These are phyloP conservation scores for Biancaea sappan DNA, from an alignment of 306 rosid species.

Conservation along the genomic window DNA sequence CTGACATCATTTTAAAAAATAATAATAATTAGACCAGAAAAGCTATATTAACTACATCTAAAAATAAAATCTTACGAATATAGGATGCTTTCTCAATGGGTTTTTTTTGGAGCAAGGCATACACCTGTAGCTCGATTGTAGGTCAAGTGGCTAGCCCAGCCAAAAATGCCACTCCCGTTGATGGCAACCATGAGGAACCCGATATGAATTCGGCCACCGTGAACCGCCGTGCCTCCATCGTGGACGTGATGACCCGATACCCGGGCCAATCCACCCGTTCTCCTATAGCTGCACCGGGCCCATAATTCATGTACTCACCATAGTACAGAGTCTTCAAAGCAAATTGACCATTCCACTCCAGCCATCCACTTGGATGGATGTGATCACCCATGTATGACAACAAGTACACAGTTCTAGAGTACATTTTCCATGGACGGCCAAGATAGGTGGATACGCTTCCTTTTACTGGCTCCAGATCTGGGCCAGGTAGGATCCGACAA, in stretches of 20 bases:
- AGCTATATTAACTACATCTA: slow-evolving; percentile 13
- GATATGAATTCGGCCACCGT: slow-evolving; percentile 75
- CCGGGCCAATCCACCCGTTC: slow-evolving; percentile 84
- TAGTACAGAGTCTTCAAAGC: slow-evolving; percentile 78
- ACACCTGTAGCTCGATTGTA: neutral
- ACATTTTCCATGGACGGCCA: slow-evolving; percentile 93
- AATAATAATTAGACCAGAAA: slow-evolving; percentile 7
- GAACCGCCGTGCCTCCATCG: slow-evolving; percentile 66
- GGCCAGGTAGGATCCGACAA: slow-evolving; percentile 60
- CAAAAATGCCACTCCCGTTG: slow-evolving; percentile 86
- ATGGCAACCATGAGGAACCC: slow-evolving; percentile 85
- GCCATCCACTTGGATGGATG: slow-evolving; percentile 75
- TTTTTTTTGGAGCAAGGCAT: neutral
- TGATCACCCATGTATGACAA: slow-evolving; percentile 69
- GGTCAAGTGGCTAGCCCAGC: slow-evolving; percentile 64
- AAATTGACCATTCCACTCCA: slow-evolving; percentile 69
- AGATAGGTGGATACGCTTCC: slow-evolving; percentile 61
- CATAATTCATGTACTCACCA: slow-evolving; percentile 87
- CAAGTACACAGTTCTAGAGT: slow-evolving; percentile 73
- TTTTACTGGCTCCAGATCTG: slow-evolving; percentile 57
- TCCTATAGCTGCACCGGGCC: slow-evolving; percentile 79
- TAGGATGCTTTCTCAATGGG: slow-evolving; percentile 8
- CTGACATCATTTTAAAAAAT: slow-evolving; percentile 1
- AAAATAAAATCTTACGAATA: neutral
- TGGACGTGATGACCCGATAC: slow-evolving; percentile 74